Evolutionary conservation across 257 asterid species (phyloP), one percentile per base, ranked within the genome.

Genomic region (Plantago ovata): DNA sequence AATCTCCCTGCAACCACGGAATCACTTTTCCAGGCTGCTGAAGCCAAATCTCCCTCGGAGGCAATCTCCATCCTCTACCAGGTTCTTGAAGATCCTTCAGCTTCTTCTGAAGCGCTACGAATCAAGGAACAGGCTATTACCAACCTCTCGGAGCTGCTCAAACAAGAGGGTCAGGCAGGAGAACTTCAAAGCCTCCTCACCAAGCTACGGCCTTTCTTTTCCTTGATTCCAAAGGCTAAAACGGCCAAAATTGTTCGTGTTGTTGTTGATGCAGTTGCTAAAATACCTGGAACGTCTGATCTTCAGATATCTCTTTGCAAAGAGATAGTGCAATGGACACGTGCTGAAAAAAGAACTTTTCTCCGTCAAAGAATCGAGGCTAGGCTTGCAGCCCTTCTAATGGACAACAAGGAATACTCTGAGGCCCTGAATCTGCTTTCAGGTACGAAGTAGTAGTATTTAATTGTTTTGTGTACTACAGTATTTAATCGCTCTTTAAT

Each of bases 341-440:
- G 89, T 24, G 55, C 77, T 15, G 89, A 81, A 66, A 81, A 77
- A 47, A 68, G 87, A 14, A 77, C 84, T 43, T 81, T 81, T 47
- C 87, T 81, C 69, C 84, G 87, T 18, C 89, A 81, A 33, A 40
- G 89, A 23, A 79, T 81, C 20, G 85, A 79, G 69, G 89, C 89
- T 11, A 61, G 81, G 55, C 85, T 81, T 16, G 89, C 89, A 0
- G 79, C 89, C 56, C 81, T 81, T 4, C 28, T 81, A 63, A 75
- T 81, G 78, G 84, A 81, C 51, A 81, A 62, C 71, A 75, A 81
- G 75, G 87, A 81, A 51, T 81, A 72, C 55, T 65, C 79, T 2
- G 84, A 81, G 60, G 84, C 87, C 20, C 66, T 81, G 38, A 76
- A 64, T 74, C 89, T 81, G 53, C 83, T 81, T 23, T 78, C 89